phyloP scores from a whole-genome alignment of 257 asterid species.

The Salvia splendens region DNA sequence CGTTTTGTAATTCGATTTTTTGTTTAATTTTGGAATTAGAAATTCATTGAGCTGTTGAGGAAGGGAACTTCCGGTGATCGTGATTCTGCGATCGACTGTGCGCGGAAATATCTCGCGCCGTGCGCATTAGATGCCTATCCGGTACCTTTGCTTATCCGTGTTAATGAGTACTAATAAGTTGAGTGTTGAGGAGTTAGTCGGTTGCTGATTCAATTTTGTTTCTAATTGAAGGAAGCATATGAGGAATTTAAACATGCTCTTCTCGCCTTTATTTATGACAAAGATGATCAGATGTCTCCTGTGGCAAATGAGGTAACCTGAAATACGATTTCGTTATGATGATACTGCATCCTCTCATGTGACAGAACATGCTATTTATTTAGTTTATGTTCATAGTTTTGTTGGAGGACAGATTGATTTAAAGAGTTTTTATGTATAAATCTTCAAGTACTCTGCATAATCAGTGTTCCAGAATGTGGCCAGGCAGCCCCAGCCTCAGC shows the following conservation, averaged over 20 bases:
- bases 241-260: constrained; percentile 95
- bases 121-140: constrained; percentile 98
- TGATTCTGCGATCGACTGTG: constrained; percentile 74
- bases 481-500: not conserved
- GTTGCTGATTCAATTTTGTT: constrained; percentile 35
- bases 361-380: constrained; percentile 3
- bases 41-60: constrained; percentile 86
- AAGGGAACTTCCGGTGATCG: constrained; percentile 82
- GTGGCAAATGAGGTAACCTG: constrained; percentile 81
- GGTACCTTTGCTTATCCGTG: constrained; percentile 38
- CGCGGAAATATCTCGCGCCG: constrained; percentile 81
- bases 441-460: constrained; percentile 20
- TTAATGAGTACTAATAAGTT: not conserved
- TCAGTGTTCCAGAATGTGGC: constrained; percentile 14
- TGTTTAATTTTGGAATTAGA: constrained; percentile 39
- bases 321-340: constrained; percentile 9
- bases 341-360: not conserved
- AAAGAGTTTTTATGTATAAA: not conserved
- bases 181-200: constrained; percentile 12
- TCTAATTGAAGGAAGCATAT: constrained; percentile 82
- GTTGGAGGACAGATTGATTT: not conserved
- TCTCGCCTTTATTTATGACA: constrained; percentile 83
- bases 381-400: constrained; percentile 7
- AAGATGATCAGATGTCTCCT: constrained; percentile 86
- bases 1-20: not conserved